Percentiles rank a stretch among this genome's conserved stretches.
Evolutionary conservation across 345 rosid genomes (phyloP).

Genomic region (Sisymbrium irio): DNA sequence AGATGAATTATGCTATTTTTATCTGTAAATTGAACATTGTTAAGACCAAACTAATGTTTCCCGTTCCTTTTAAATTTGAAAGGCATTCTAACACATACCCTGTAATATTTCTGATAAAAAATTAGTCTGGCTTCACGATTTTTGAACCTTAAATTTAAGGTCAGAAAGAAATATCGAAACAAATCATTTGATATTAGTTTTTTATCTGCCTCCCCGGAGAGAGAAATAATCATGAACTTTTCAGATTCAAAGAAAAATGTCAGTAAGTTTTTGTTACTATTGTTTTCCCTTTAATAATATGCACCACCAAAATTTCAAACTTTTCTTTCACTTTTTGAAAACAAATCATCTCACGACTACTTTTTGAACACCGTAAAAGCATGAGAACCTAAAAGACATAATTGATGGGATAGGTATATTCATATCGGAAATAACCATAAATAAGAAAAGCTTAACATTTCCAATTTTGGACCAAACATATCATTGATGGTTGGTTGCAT

Average conservation of each 20-base stretch:
- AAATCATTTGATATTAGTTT: neutral
- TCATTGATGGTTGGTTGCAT: neutral
- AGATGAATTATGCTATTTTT: neutral
- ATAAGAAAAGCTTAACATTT: neutral
- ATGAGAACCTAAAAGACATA: conserved; percentile 1
- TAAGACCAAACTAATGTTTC: neutral
- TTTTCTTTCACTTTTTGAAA: conserved; percentile 16
- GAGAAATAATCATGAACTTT: conserved; percentile 3
- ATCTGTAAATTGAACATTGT: neutral
- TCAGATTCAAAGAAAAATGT: neutral
- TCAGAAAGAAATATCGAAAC: neutral
- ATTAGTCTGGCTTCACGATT: neutral
- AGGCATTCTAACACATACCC: neutral
- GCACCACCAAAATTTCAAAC: neutral
- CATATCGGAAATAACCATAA: neutral
- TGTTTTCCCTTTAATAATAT: neutral
- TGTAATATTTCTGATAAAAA: neutral
- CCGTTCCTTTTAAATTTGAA: neutral
- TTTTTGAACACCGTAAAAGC: conserved; percentile 1
- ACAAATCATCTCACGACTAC: conserved; percentile 3
- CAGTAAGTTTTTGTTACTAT: neutral
- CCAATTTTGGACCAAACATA: conserved; percentile 16
- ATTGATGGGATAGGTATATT: neutral
- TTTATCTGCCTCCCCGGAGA: neutral
- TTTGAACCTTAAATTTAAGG: neutral